phyloP scores from a whole-genome alignment of 148 eudicot species.

The Spergularia bocconei region DNA sequence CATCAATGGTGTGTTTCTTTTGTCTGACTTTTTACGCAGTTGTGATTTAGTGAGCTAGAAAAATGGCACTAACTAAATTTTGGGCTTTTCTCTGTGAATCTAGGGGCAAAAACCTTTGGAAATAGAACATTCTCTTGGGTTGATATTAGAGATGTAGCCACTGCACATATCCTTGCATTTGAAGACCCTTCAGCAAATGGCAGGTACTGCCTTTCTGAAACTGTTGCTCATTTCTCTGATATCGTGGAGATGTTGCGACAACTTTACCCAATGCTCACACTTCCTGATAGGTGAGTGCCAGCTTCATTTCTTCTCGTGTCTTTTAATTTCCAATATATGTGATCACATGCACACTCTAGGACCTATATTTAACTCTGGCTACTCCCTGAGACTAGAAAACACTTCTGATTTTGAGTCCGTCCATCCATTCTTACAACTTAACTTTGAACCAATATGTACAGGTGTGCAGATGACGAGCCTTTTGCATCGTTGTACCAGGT shows the following conservation, averaged over 20 bases:
- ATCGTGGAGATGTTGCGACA: slow-evolving; percentile 27
- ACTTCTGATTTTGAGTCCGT: too few species aligned
- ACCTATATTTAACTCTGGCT: too few species aligned
- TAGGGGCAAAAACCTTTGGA: slow-evolving; percentile 24
- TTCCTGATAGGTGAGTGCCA: slow-evolving; percentile 36
- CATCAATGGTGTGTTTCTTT: slow-evolving; percentile 16
- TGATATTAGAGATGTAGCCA: slow-evolving; percentile 48
- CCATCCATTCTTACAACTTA: too few species aligned
- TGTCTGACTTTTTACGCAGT: not conserved
- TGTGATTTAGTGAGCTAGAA: too few species aligned
- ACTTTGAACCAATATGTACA: too few species aligned
- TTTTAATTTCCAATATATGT: too few species aligned
- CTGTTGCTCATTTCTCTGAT: slow-evolving; percentile 19
- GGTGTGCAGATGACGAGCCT: too few species aligned
- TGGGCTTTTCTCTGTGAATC: not conserved
- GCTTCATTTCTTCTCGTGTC: too few species aligned
- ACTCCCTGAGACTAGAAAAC: too few species aligned
- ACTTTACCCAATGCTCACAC: slow-evolving; percentile 35
- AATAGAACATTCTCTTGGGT: slow-evolving; percentile 21
- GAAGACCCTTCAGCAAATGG: slow-evolving; percentile 47
- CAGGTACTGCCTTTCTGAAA: slow-evolving; percentile 39
- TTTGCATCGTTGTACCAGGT: too few species aligned
- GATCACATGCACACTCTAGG: too few species aligned
- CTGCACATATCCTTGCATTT: slow-evolving; percentile 42
- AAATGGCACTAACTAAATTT: too few species aligned